Evolutionary conservation across 495 filamentous ascomycete species (phyloP), one percentile per base, ranked within the genome.

Genomic region (Aspergillus affinis): DNA sequence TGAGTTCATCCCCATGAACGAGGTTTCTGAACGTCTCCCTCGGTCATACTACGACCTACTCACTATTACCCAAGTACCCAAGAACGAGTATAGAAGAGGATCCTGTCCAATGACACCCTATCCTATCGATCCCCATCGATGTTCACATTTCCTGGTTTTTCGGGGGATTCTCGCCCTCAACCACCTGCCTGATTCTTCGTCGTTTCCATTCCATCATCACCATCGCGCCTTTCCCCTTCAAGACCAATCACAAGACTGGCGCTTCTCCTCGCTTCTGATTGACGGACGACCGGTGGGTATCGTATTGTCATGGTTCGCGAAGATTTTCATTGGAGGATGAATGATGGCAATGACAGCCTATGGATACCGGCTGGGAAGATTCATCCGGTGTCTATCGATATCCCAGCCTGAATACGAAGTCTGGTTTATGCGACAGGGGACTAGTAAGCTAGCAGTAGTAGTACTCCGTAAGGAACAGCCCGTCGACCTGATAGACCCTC

Each of bases 201-300:
- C 52, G 44, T 20, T 54, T 54, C 29, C 59, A 48, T 53, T 36
- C 36, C 30, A 26, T 50, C 32, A 58, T 50, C 32, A 58, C 55
- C 58, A 51, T 41, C 54, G 57, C 61, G 27, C 50, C 54, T 57
- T 64, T 64, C 62, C 62, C 21, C 54, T 61, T 61, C 54, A 51
- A n/a, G 62, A 41, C 54, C 62, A 61, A 61, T 65, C 62, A 61
- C 58, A 57, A 65, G 62, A 65, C 58, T 51, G 47, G 62, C 58
- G 55, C 58, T 65, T 65, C 58, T 57, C 44, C 48, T 59, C 53
- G 51, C 49, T 54, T 54, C 29, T 54, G 61, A 57, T 62, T 60
- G 55, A 51, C 21, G 53, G 41, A 30, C 20, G 54, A 27, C 47
- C 47, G 47, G 15, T 46, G 32, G 57, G 57, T 61, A 55, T 32